Evolutionary conservation across 139 green algal species (phyloP).

Genomic region (Trebouxia sp.): DNA sequence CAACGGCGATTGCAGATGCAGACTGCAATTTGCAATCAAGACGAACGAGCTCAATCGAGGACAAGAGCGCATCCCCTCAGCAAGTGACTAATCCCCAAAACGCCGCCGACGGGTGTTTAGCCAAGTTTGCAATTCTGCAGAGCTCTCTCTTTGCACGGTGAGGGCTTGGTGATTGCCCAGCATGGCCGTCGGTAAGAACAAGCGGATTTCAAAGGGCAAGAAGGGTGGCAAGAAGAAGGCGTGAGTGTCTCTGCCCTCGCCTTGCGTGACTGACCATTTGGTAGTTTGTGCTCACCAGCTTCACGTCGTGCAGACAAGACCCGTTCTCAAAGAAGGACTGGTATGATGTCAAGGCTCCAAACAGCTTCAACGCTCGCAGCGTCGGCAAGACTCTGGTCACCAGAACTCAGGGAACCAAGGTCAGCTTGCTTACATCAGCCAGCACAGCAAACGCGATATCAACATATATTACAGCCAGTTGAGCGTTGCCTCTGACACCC

Average conservation of each 20-base stretch:
- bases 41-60: background rate
- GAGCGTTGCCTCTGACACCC: no score
- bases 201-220: constrained; percentile 98
- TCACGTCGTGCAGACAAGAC: constrained; percentile 77
- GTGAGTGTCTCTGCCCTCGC: constrained; percentile 59
- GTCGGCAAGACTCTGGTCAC: constrained; percentile 99
- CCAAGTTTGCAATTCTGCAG: background rate
- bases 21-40: background rate
- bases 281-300: background rate
- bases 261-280: background rate
- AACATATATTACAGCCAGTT: background rate
- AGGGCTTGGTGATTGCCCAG: constrained; percentile 30
- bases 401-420: constrained; percentile 97
- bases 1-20: no score
- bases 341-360: constrained; percentile 99
- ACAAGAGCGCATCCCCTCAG: no score
- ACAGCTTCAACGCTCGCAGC: constrained; percentile 88
- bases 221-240: constrained; percentile 98
- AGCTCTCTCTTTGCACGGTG: constrained; percentile 14
- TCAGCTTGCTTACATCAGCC: constrained; percentile 52
- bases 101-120: constrained; percentile 14
- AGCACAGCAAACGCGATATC: background rate
- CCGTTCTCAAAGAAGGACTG: constrained; percentile 99
- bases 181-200: constrained; percentile 96
- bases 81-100: background rate